A percentile compares a stretch with the other conserved stretches of the same genome.
Conservation (phyloP, 371 early-diverging fungal species). For the Mortierella polycephala region DNA sequence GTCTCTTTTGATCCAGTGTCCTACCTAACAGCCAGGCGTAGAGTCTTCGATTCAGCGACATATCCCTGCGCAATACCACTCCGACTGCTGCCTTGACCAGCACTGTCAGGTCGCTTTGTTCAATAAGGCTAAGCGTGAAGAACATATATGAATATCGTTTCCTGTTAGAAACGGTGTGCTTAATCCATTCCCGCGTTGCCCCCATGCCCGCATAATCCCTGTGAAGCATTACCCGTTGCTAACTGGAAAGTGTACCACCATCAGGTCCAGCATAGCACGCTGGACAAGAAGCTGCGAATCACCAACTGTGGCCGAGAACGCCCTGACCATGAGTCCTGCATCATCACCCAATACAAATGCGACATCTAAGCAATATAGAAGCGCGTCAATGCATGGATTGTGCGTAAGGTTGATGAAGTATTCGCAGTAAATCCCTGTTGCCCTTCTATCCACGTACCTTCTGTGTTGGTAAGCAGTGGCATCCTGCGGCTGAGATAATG, state of each 20-base stretch:
- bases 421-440: neutral
- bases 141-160: neutral
- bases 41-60: conserved; percentile 92
- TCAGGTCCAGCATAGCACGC: conserved; percentile 84
- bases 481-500: conserved; percentile 81
- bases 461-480: conserved; percentile 72
- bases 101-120: conserved; percentile 69
- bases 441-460: conserved; percentile 60
- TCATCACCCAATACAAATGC: conserved; percentile 78
- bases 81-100: conserved; percentile 77
- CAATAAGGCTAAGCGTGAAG: conserved; percentile 61
- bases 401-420: neutral
- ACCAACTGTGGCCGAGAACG: conserved; percentile 76
- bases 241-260: conserved; percentile 83
- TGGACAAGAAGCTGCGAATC: conserved; percentile 86
- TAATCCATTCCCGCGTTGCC: too few species aligned
- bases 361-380: conserved; percentile 59
- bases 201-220: too few species aligned
- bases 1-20: conserved; percentile 33
- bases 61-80: conserved; percentile 90
- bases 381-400: neutral
- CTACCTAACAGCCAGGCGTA: conserved; percentile 90
- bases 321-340: conserved; percentile 78
- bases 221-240: conserved; percentile 60
- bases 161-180: too few species aligned